A percentile compares a stretch with the other conserved stretches of the same genome.
Conservation (phyloP, 2,329 filamentous ascomycete species). For the Calonectria pauciramosa region DNA sequence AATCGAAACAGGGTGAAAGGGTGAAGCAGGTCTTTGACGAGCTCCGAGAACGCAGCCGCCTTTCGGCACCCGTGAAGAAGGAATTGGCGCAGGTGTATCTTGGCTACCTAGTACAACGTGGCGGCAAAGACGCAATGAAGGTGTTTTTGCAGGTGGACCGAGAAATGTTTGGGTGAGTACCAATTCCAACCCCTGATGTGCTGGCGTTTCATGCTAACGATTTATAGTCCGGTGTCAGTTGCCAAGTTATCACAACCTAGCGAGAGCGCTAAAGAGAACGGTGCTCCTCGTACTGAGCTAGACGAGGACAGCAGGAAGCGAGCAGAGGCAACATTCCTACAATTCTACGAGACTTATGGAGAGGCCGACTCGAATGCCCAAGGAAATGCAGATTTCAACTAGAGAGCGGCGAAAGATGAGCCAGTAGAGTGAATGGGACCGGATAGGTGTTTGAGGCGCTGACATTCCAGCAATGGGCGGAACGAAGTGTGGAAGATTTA, state of each 20-base stretch:
- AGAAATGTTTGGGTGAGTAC: slow-evolving; percentile 84
- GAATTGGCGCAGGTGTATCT: slow-evolving; percentile 85
- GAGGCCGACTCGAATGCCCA: slow-evolving; percentile 62
- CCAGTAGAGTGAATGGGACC: background rate
- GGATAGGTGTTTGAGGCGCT: slow-evolving; percentile 25
- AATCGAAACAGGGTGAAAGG: slow-evolving; percentile 76
- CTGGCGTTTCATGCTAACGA: slow-evolving; percentile 29
- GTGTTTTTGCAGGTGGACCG: slow-evolving; percentile 87
- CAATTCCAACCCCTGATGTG: background rate
- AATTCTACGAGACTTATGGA: slow-evolving; percentile 66
- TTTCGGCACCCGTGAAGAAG: slow-evolving; percentile 77
- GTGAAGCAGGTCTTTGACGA: slow-evolving; percentile 86
- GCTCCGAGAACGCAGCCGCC: slow-evolving; percentile 78
- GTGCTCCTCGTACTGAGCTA: slow-evolving; percentile 57
- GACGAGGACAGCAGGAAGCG: slow-evolving; percentile 65
- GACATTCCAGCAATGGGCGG: slow-evolving; percentile 5
- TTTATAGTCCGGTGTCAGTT: slow-evolving; percentile 61
- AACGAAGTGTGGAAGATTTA: slow-evolving; percentile 20
- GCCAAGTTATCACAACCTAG: slow-evolving; percentile 55
- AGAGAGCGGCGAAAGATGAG: slow-evolving; percentile 24
- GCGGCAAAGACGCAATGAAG: slow-evolving; percentile 86
- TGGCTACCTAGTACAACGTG: slow-evolving; percentile 85
- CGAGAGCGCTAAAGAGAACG: slow-evolving; percentile 61
- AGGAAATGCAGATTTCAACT: slow-evolving; percentile 68
- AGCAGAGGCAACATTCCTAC: slow-evolving; percentile 65